Conservation (phyloP, 345 rosid species). For the Populus davidiana region DNA sequence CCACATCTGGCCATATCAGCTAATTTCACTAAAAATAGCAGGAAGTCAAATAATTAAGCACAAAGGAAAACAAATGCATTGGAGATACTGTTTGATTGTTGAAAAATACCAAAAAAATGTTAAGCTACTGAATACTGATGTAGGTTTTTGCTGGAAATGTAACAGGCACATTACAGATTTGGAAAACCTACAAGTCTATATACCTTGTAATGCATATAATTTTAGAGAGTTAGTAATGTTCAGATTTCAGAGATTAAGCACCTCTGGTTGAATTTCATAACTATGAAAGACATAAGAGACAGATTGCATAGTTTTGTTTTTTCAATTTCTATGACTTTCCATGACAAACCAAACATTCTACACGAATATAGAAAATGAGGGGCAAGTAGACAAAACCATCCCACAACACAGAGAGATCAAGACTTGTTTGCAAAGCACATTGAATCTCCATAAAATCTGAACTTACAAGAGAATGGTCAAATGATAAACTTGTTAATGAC, state of each 20-base stretch:
- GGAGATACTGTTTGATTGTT: neutral
- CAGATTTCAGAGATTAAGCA: neutral
- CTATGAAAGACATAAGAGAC: neutral
- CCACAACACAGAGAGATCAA: neutral
- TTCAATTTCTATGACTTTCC: neutral
- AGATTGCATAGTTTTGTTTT: neutral
- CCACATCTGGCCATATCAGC: neutral
- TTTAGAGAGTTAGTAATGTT: neutral
- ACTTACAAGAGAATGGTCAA: neutral
- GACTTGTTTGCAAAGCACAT: neutral
- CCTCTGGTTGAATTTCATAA: neutral
- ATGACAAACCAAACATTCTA: neutral
- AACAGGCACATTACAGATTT: neutral
- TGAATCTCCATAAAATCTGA: neutral
- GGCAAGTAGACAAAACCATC: neutral
- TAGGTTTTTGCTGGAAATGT: neutral
- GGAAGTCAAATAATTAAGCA: neutral
- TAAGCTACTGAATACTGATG: neutral
- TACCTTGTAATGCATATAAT: neutral
- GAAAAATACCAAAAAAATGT: neutral
- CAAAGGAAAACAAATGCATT: neutral
- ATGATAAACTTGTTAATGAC: conserved; percentile 11
- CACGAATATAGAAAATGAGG: neutral
- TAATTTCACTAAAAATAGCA: neutral
- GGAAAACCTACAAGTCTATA: neutral